Conservation (phyloP, 78 protist genomes). For the Pigoraptor vietnamica region DNA sequence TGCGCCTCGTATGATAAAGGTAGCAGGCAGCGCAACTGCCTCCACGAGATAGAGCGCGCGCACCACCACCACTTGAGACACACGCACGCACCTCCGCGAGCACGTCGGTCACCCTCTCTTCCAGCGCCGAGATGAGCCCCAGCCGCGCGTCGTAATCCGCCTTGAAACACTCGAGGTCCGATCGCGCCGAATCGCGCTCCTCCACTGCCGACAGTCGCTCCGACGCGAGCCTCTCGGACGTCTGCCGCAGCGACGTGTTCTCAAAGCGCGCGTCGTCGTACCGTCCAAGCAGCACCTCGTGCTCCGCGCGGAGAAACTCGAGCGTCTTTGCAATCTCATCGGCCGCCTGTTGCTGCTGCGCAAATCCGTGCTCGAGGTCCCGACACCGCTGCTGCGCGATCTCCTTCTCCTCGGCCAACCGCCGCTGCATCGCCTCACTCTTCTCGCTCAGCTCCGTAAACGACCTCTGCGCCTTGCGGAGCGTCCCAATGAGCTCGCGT, state of each 20-base stretch:
- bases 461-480: not conserved
- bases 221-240: not conserved
- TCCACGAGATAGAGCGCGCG: not conserved
- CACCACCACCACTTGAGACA: not conserved
- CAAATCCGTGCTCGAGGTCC: not conserved
- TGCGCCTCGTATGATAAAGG: no score
- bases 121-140: not conserved
- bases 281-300: not conserved
- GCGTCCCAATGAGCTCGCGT: not conserved
- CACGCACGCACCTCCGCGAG: not conserved
- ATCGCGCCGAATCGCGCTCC: not conserved
- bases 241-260: not conserved
- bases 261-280: not conserved
- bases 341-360: not conserved
- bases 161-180: not conserved
- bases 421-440: not conserved
- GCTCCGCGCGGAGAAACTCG: not conserved
- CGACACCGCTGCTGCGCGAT: not conserved
- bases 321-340: not conserved
- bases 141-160: not conserved
- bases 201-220: not conserved
- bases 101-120: not conserved
- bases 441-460: not conserved
- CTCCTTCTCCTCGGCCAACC: not conserved
- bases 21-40: no score